phyloP scores from a whole-genome alignment of 2,329 filamentous ascomycete species.

The Ascochyta clinopodiicola region DNA sequence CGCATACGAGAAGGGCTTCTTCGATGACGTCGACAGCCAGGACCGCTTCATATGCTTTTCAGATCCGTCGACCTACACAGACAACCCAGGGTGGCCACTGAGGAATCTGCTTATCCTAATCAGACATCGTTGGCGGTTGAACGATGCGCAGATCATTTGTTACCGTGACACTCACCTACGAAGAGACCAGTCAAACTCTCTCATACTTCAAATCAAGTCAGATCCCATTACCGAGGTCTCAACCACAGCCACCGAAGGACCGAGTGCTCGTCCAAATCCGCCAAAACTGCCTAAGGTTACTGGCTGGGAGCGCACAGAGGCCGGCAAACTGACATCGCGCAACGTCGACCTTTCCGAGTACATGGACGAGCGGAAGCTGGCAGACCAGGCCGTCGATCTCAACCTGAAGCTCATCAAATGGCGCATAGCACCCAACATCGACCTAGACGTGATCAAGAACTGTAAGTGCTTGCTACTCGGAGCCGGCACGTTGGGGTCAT shows the following conservation, averaged over 20 bases:
- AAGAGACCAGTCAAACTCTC: conserved; percentile 80
- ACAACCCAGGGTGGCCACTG: conserved; percentile 90
- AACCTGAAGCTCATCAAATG: conserved; percentile 99
- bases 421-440: conserved; percentile 87
- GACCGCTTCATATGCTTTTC: conserved; percentile 87
- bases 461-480: conserved; percentile 91
- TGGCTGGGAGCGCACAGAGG: conserved; percentile 88
- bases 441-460: conserved; percentile 86
- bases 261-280: conserved; percentile 30
- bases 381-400: conserved; percentile 92
- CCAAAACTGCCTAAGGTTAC: conserved; percentile 83
- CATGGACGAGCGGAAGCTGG: conserved; percentile 86
- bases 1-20: conserved; percentile 86
- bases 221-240: conserved; percentile 23
- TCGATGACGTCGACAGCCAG: conserved; percentile 71
- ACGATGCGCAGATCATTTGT: conserved; percentile 82
- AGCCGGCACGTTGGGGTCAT: conserved; percentile 90
- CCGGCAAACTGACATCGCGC: conserved; percentile 78
- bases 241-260: conserved; percentile 10
- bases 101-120: conserved; percentile 87
- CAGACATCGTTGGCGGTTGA: conserved; percentile 78
- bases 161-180: conserved; percentile 83
- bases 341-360: conserved; percentile 87
- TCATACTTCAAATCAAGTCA: conserved; percentile 65
- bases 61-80: conserved; percentile 88